Evolutionary conservation across 768 basidiomycete genomes (phyloP).

Genomic region (Jaapia argillacea): DNA sequence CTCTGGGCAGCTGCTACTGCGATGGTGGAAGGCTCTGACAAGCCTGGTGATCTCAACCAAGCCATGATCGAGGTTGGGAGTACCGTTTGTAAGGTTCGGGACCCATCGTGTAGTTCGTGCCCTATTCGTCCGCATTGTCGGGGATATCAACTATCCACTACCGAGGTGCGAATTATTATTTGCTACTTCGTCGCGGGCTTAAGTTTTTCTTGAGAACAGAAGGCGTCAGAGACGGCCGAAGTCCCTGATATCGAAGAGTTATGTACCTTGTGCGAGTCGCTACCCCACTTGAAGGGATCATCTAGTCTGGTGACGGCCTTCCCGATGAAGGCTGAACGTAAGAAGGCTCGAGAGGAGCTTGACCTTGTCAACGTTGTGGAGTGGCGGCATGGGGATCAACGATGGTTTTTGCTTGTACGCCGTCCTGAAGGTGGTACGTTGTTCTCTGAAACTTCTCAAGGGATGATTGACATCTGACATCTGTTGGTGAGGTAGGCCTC

Average conservation of each 20-base stretch:
- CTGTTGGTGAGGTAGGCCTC: slow-evolving; percentile 45
- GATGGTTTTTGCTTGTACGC: slow-evolving; percentile 69
- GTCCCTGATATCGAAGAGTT: slow-evolving; percentile 66
- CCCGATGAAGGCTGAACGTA: slow-evolving; percentile 80
- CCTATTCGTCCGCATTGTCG: slow-evolving; percentile 62
- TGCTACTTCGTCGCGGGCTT: too few species aligned
- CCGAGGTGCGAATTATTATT: too few species aligned
- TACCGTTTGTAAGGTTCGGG: slow-evolving; percentile 82
- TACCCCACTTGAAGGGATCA: slow-evolving; percentile 22
- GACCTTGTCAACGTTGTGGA: slow-evolving; percentile 83
- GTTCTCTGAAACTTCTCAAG: not conserved
- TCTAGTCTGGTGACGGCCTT: slow-evolving; percentile 51
- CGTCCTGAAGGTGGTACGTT: slow-evolving; percentile 73
- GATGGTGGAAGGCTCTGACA: slow-evolving; percentile 47
- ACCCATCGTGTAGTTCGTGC: slow-evolving; percentile 66
- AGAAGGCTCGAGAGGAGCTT: slow-evolving; percentile 75
- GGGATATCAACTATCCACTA: slow-evolving; percentile 38
- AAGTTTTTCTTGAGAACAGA: too few species aligned
- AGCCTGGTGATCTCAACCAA: slow-evolving; percentile 83
- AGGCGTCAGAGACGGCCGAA: not conserved
- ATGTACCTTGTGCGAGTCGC: slow-evolving; percentile 58
- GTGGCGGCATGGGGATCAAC: slow-evolving; percentile 43
- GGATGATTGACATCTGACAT: not conserved
- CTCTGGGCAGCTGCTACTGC: slow-evolving; percentile 74
- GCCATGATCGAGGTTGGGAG: slow-evolving; percentile 92